Evolutionary conservation across 768 basidiomycete genomes (phyloP), one percentile per base, ranked within the genome.

Genomic region (Leccinum boreale): DNA sequence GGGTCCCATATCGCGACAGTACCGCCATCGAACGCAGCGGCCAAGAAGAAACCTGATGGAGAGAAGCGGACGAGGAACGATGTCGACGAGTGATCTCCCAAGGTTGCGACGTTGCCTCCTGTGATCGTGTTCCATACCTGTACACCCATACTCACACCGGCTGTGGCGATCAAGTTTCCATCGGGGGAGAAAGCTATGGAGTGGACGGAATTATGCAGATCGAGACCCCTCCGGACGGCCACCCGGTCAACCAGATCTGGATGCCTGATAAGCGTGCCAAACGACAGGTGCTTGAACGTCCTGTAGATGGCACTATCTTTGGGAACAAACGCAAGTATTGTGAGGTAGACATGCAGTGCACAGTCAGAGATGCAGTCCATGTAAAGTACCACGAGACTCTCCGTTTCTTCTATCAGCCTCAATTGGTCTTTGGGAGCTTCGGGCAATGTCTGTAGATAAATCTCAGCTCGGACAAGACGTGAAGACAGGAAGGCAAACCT

Each of bases 121-220:
- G 66, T 67, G 36, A 65, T 28, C 2, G 52, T 45, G 2, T 61
- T 62, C 67, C 67, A 68, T 11, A 68, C n/a, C 23, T 65, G 68
- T 21, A 70, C 65, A 2, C 62, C 61, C 3, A 66, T 52, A 23
- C 52, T 44, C 1, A 5, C 50, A 11, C 58, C 52, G 5, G 58
- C 66, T 6, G 68, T 65, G 1, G 67, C 65, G n/a, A 67, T 50
- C 23, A 58, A 8, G 10, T 57, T 31, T 1, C 58, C 54, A 31
- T 54, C 50, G 15, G 56, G 62, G 23, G 62, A 65, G 59, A 62
- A 62, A 4, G 35, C 56, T 15, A 68, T 45, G 0, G 65, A 65
- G 24, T 64, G 21, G 8, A 68, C 56, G 17, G 52, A 24, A 8
- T 8, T 24, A 4, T 46, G 36, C 24, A 61, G 42, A 26, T 58